Evolutionary conservation across 345 rosid species (phyloP), one percentile per base, ranked within the genome.

Genomic region (Cardamine chenopodiifolia): DNA sequence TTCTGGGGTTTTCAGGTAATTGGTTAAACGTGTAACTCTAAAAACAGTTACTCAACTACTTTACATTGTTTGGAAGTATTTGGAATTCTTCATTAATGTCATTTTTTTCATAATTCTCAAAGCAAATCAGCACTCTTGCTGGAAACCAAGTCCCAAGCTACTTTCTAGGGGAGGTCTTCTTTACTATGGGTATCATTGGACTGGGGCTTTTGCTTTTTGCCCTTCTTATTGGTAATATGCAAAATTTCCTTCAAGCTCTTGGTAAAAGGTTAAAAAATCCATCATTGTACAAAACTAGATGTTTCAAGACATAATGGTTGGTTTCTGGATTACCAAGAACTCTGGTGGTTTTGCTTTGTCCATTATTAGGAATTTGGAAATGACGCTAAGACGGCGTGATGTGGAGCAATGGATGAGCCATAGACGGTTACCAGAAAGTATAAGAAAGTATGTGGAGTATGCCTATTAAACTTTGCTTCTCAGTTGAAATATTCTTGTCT

Each of bases 71-170:
- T 48, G 53, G 23, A 31, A 9, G 40, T 68, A 37, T 53, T 35
- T 68, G 50, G 31, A 22, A 20, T 68, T 49, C 44, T 48, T 26
- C 28, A 9, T 5, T 28, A 23, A 29, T 32, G 50, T 62, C 23
- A 26, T n/a, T 35, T 25, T 44, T 55, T 18, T 19, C 7, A 29
- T 12, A 52, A 64, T 57, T 76, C 45, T 7, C 74, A 77, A 80
- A 94, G 98, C 98, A 94, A 94, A 91, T 94, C 83, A 91, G 98
- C 73, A 91, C 97, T 39, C 89, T 94, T 50, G 98, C 96, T 48
- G 98, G 98, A 69, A 94, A 89, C 76, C 97, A 63, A 78, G 13
- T 0, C 28, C 98, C 98, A 8, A 94, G 98, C 86, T 91, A 89
- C 81, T 88, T 84, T 72, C 31, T 83, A 1, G 64, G 86, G 82